Percentiles rank a stretch among this genome's conserved stretches.
Conservation (phyloP, 1,284 basidiomycete genomes). For the Lignosus rhinocerotis region DNA sequence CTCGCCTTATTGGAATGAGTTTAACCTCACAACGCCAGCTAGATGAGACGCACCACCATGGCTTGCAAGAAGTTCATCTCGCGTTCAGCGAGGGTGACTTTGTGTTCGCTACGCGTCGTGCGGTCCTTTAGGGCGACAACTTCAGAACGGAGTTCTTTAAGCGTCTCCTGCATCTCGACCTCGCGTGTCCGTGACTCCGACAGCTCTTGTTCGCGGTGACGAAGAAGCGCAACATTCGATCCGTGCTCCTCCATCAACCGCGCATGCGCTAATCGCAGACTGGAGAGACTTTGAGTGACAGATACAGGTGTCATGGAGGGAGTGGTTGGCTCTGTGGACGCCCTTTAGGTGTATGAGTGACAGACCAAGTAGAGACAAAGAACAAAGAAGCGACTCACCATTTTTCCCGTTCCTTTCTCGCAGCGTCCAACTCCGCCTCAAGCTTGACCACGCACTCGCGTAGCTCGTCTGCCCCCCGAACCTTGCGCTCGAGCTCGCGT, state of each 20-base stretch:
- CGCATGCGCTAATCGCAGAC: constrained; percentile 60
- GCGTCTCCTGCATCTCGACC: constrained; percentile 35
- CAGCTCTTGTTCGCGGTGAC: constrained; percentile 52
- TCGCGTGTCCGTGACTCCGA: constrained; percentile 38
- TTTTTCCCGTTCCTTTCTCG: constrained; percentile 53
- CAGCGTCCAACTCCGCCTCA: constrained; percentile 64
- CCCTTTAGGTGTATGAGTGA: constrained; percentile 34
- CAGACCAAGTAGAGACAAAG: neutral
- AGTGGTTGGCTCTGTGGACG: constrained; percentile 34
- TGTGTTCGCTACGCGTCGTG: constrained; percentile 46
- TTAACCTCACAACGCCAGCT: neutral
- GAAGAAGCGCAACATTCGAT: constrained; percentile 48
- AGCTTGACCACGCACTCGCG: constrained; percentile 56
- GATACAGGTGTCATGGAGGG: constrained; percentile 51
- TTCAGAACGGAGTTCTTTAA: constrained; percentile 39
- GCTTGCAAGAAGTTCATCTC: constrained; percentile 66
- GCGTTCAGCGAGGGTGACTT: constrained; percentile 49
- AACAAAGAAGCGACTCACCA: constrained; percentile 39
- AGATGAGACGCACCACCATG: constrained; percentile 51
- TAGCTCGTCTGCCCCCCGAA: constrained; percentile 54
- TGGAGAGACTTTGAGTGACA: constrained; percentile 53
- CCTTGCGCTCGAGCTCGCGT: constrained; percentile 58
- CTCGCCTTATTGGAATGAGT: constrained; percentile 45
- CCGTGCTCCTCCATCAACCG: constrained; percentile 67
- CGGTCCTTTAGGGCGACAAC: constrained; percentile 44